A percentile compares a stretch with the other conserved stretches of the same genome.
phyloP scores from a whole-genome alignment of 306 rosid genomes.

The Cucurbita argyrosperma region DNA sequence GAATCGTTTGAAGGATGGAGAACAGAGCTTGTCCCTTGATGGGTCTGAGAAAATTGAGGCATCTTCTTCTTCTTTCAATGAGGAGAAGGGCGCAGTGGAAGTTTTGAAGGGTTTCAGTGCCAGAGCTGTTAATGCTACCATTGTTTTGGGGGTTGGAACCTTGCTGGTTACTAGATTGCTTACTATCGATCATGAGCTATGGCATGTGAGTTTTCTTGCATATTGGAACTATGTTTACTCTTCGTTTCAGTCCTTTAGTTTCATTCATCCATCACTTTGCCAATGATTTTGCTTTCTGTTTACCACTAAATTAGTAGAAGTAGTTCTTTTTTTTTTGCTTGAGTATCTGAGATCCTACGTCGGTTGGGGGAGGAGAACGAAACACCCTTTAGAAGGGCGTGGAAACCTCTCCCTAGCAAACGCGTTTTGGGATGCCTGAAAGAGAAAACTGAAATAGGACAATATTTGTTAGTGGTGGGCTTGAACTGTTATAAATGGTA shows the following conservation, averaged over 20 bases:
- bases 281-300: background rate
- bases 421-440: too few species aligned
- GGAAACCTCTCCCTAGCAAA: too few species aligned
- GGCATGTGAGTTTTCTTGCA: conserved; percentile 54
- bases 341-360: too few species aligned
- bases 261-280: background rate
- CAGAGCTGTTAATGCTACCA: conserved; percentile 50
- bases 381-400: too few species aligned
- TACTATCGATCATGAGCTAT: conserved; percentile 76
- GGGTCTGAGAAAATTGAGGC: conserved; percentile 24
- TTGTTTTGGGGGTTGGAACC: conserved; percentile 81
- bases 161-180: conserved; percentile 71
- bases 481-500: too few species aligned
- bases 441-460: too few species aligned
- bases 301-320: background rate
- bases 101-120: conserved; percentile 23
- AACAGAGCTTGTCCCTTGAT: conserved; percentile 11
- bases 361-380: too few species aligned
- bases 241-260: background rate
- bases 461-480: too few species aligned
- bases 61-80: conserved; percentile 8
- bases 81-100: conserved; percentile 13
- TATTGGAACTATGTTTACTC: background rate
- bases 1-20: conserved; percentile 12
- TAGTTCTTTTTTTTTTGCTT: background rate